phyloP scores from a whole-genome alignment of 1,284 basidiomycete species.

The Boletellus deceptivus region DNA sequence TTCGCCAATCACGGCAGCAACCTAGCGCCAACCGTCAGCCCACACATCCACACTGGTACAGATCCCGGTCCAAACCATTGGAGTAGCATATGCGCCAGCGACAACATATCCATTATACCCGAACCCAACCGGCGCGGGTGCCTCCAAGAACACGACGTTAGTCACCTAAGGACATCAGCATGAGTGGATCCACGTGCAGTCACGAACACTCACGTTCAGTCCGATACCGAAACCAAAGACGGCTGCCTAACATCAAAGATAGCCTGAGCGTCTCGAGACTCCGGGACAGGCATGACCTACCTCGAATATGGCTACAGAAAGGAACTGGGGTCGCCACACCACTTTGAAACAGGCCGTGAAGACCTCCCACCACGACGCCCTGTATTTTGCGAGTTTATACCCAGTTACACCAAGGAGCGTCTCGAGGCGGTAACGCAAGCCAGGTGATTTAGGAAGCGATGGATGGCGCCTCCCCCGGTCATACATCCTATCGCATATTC shows the following conservation, averaged over 20 bases:
- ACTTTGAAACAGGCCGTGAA: conserved; percentile 50
- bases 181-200: not conserved
- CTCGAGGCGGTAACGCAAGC: conserved; percentile 56
- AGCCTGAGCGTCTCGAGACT: not conserved
- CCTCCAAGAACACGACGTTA: conserved; percentile 65
- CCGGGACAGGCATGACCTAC: conserved; percentile 26
- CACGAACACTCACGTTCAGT: conserved; percentile 53
- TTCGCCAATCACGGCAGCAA: conserved; percentile 68
- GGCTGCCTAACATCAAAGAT: conserved; percentile 39
- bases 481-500: conserved; percentile 48
- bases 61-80: conserved; percentile 45
- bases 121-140: conserved; percentile 56
- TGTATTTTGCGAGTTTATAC: conserved; percentile 56
- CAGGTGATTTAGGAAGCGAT: conserved; percentile 41
- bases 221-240: conserved; percentile 72
- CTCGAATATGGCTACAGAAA: conserved; percentile 57
- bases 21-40: conserved; percentile 32
- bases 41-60: not conserved
- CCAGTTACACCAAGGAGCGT: conserved; percentile 69
- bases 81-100: conserved; percentile 61
- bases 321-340: conserved; percentile 63
- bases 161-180: conserved; percentile 44
- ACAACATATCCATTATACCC: conserved; percentile 53
- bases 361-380: conserved; percentile 52
- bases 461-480: conserved; percentile 61